A percentile compares a stretch with the other conserved stretches of the same genome.
Evolutionary conservation across 805 yeast species (phyloP).

Genomic region (Sungouiozyma intestinalis): DNA sequence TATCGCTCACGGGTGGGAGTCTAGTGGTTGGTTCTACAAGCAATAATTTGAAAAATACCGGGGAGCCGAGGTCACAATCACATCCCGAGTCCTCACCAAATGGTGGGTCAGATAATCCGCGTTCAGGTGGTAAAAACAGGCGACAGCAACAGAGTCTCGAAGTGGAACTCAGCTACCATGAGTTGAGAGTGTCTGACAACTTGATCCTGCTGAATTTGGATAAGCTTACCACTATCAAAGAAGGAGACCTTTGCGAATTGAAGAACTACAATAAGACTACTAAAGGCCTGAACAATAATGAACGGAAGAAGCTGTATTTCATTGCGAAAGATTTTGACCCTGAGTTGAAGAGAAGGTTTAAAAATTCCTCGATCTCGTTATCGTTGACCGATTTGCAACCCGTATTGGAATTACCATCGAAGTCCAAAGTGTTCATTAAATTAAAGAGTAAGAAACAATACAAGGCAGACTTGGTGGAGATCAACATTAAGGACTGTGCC

Average conservation of each 20-base stretch:
- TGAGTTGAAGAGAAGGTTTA: conserved; percentile 22
- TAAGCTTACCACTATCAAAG: conserved; percentile 49
- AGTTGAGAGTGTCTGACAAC: conserved; percentile 44
- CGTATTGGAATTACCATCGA: conserved; percentile 51
- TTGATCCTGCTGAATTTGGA: conserved; percentile 54
- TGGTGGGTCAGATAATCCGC: neutral
- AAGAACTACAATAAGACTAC: conserved; percentile 33
- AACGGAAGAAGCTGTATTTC: conserved; percentile 34
- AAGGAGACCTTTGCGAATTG: conserved; percentile 72
- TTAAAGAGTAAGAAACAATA: conserved; percentile 36
- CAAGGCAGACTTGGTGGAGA: conserved; percentile 75
- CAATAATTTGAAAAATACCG: conserved; percentile 3
- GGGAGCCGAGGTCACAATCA: neutral
- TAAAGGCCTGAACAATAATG: neutral
- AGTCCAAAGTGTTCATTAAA: conserved; percentile 55
- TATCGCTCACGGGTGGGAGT: conserved; percentile 21
- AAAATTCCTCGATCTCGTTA: conserved; percentile 38
- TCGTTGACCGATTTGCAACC: conserved; percentile 49
- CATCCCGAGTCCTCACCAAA: neutral
- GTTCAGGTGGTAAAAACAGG: neutral
- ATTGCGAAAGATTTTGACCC: conserved; percentile 31
- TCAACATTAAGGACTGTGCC: conserved; percentile 69
- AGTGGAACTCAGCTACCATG: conserved; percentile 44
- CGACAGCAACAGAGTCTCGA: conserved; percentile 1
- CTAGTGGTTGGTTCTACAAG: conserved; percentile 15